Conservation (phyloP, 75 land plant species). For the Cupressus sempervirens region DNA sequence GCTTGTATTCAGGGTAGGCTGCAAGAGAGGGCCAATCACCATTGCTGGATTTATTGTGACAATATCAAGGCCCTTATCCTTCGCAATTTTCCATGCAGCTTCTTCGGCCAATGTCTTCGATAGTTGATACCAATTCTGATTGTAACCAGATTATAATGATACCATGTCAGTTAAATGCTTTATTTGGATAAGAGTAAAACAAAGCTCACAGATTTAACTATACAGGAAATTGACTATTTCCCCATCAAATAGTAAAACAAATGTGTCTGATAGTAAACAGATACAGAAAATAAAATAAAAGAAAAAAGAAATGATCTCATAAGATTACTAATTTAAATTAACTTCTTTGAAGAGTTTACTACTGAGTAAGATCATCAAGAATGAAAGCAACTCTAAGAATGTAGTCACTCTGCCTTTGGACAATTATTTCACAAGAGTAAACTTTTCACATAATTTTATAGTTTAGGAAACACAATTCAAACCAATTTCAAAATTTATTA, state of each 20-base stretch:
- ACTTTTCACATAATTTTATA: background rate
- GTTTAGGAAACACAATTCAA: background rate
- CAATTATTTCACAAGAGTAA: background rate
- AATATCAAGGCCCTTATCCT: constrained; percentile 64
- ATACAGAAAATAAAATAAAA: background rate
- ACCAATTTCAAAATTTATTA: background rate
- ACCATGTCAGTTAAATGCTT: background rate
- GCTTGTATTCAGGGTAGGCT: constrained; percentile 84
- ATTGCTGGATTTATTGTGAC: constrained; percentile 89
- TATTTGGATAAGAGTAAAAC: background rate
- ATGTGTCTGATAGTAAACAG: no score
- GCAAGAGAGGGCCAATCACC: constrained; percentile 89
- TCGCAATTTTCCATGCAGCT: constrained; percentile 82
- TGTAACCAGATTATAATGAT: background rate
- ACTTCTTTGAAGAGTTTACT: background rate
- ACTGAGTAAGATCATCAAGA: background rate
- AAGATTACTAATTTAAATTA: background rate
- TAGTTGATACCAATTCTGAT: constrained; percentile 72
- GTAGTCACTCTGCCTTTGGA: background rate
- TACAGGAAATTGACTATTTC: background rate
- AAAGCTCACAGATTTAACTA: background rate
- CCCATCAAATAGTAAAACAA: background rate
- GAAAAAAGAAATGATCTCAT: background rate
- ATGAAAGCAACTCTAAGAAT: background rate
- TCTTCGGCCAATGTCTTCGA: constrained; percentile 92